Conservation (phyloP, 1,139 yeast genomes). For the Geotrichum cucujoidarum region DNA sequence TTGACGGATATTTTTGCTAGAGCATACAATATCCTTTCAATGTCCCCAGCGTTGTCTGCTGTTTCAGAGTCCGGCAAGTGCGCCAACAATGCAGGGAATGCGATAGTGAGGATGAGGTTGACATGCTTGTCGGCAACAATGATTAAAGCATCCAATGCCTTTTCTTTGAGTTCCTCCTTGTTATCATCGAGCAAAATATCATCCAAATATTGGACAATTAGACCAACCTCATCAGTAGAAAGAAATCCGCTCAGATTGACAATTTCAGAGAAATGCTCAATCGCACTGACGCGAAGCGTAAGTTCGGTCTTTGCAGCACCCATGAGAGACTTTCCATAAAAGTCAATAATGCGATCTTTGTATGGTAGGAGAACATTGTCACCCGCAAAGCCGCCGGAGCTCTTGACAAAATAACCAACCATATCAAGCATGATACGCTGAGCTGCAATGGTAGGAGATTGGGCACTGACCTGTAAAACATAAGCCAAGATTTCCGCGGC, state of each 20-base stretch:
- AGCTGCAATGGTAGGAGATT: conserved; percentile 45
- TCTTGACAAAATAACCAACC: conserved; percentile 43
- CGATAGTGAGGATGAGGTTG: conserved; percentile 49
- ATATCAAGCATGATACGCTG: conserved; percentile 60
- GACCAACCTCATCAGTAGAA: conserved; percentile 49
- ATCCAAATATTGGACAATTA: conserved; percentile 62
- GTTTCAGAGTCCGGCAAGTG: conserved; percentile 43
- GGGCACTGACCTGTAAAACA: conserved; percentile 33
- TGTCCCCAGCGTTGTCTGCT: conserved; percentile 21
- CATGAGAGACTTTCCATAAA: conserved; percentile 62
- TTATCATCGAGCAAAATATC: conserved; percentile 52
- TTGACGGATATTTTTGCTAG: conserved; percentile 34
- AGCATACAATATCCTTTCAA: conserved; percentile 26
- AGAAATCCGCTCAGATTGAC: conserved; percentile 47
- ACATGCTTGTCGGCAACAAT: conserved; percentile 44
- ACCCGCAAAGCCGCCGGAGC: conserved; percentile 27
- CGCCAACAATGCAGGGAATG: conserved; percentile 57
- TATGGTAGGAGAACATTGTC: conserved; percentile 40
- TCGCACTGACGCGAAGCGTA: conserved; percentile 60
- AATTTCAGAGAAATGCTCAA: conserved; percentile 58
- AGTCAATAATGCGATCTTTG: conserved; percentile 63
- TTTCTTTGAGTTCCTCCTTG: conserved; percentile 31
- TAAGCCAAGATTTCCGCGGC: conserved; percentile 40
- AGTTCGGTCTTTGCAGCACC: conserved; percentile 63
- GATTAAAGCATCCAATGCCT: conserved; percentile 52